Evolutionary conservation across 352 stramenopile genomes (phyloP).

Genomic region (Globisporangium paddicum): DNA sequence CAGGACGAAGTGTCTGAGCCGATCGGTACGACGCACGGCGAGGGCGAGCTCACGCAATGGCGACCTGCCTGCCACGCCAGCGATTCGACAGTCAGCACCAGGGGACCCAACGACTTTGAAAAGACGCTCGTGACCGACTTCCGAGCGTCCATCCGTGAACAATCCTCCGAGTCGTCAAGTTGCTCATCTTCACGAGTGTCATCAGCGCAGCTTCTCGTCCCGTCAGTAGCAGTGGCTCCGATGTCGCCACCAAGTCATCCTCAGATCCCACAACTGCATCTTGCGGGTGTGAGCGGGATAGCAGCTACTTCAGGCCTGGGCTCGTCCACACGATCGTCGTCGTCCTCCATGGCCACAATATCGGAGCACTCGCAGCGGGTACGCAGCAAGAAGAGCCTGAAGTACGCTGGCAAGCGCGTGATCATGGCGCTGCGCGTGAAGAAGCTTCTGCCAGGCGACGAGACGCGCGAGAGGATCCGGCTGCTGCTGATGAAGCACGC

Average conservation of each 20-base stretch:
- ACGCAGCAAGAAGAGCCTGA: constrained; percentile 20
- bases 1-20: constrained; percentile 5
- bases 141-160: not conserved
- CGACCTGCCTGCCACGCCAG: not conserved
- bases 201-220: not conserved
- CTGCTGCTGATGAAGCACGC: constrained; percentile 35
- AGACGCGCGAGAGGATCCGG: constrained; percentile 55
- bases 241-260: not conserved
- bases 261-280: constrained; percentile 5
- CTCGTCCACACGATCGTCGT: not conserved
- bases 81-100: not conserved
- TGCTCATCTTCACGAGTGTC: constrained; percentile 1
- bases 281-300: not conserved
- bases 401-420: constrained; percentile 55
- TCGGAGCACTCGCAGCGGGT: not conserved
- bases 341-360: not conserved
- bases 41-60: constrained; percentile 10
- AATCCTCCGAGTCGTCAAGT: constrained; percentile 6
- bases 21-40: constrained; percentile 5
- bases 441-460: constrained; percentile 29
- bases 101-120: not conserved
- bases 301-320: not conserved
- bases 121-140: constrained; percentile 11
- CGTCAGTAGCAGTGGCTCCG: not conserved
- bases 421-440: constrained; percentile 69